phyloP scores from a whole-genome alignment of 768 basidiomycete species.

The Mycena pura region DNA sequence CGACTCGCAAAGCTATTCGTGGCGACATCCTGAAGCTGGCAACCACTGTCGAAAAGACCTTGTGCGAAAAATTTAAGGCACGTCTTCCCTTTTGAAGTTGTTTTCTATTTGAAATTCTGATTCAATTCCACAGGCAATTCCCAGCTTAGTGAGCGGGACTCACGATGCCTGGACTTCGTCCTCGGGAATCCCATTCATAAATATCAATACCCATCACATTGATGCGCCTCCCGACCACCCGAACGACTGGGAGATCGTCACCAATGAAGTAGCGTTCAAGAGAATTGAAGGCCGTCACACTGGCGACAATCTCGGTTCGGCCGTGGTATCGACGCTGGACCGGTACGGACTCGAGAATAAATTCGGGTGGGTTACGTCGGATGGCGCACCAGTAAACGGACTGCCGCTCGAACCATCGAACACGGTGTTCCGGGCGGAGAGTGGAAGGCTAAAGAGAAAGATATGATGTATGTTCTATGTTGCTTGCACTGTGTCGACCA shows the following conservation, averaged over 20 bases:
- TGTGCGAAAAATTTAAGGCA: not conserved
- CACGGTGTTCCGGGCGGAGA: not conserved
- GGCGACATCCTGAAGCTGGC: not conserved
- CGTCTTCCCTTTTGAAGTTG: not conserved
- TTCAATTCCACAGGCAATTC: not conserved
- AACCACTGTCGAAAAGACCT: not conserved
- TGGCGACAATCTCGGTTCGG: constrained; percentile 7
- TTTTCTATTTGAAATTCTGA: not conserved
- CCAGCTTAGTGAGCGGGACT: constrained; percentile 1
- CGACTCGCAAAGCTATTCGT: not conserved
- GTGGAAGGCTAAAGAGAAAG: not conserved
- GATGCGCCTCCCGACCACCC: constrained; percentile 2
- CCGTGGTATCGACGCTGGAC: constrained; percentile 7
- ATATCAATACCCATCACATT: constrained; percentile 26
- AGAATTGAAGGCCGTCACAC: constrained; percentile 15
- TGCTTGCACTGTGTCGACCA: not conserved
- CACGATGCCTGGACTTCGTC: constrained; percentile 27
- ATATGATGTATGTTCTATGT: constrained; percentile 6
- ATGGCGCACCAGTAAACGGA: constrained; percentile 19
- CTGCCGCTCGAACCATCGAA: constrained; percentile 4
- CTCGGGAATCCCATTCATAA: constrained; percentile 24
- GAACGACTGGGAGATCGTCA: constrained; percentile 17
- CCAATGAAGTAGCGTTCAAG: constrained; percentile 19
- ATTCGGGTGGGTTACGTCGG: constrained; percentile 15
- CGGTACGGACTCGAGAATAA: constrained; percentile 12